These are phyloP conservation scores for Dendrobium catenatum DNA, from an alignment of 106 monocot genomes.

Conservation along the genomic window DNA sequence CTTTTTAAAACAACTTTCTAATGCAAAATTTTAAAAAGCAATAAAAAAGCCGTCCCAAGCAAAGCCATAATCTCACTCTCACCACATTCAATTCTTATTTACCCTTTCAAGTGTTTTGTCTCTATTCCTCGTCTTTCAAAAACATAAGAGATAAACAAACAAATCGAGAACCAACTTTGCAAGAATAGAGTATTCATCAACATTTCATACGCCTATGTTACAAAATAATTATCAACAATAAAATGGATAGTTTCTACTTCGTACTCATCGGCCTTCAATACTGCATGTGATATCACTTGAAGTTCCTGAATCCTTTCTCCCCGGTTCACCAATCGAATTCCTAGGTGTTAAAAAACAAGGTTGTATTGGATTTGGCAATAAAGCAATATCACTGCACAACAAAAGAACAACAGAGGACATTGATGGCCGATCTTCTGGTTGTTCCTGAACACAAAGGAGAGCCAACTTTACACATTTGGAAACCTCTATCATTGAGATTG, in stretches of 20 bases:
- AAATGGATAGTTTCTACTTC: not conserved
- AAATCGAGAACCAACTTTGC: too few relatives aligned
- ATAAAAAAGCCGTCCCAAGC: too few relatives aligned
- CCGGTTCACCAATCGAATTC: not conserved
- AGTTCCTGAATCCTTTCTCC: not conserved
- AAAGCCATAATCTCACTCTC: too few relatives aligned
- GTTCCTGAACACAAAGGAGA: slow-evolving; percentile 14
- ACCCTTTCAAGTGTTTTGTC: too few relatives aligned
- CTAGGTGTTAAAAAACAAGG: slow-evolving; percentile 4
- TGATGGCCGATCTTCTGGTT: slow-evolving; percentile 13
- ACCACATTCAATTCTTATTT: too few relatives aligned
- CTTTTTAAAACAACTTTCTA: too few relatives aligned
- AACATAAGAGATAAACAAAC: too few relatives aligned
- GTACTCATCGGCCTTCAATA: not conserved
- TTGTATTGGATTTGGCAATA: slow-evolving; percentile 12
- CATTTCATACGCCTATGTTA: not conserved
- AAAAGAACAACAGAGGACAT: slow-evolving; percentile 1
- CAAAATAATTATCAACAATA: not conserved
- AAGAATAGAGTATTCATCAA: too few relatives aligned
- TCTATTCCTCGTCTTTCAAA: too few relatives aligned
- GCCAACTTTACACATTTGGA: slow-evolving; percentile 10
- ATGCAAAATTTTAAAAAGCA: too few relatives aligned
- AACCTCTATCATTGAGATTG: not conserved
- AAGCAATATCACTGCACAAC: slow-evolving; percentile 5
- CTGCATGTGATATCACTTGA: not conserved